phyloP scores from a whole-genome alignment of 495 filamentous ascomycete genomes.

The Staphylotrichum tortipilum region DNA sequence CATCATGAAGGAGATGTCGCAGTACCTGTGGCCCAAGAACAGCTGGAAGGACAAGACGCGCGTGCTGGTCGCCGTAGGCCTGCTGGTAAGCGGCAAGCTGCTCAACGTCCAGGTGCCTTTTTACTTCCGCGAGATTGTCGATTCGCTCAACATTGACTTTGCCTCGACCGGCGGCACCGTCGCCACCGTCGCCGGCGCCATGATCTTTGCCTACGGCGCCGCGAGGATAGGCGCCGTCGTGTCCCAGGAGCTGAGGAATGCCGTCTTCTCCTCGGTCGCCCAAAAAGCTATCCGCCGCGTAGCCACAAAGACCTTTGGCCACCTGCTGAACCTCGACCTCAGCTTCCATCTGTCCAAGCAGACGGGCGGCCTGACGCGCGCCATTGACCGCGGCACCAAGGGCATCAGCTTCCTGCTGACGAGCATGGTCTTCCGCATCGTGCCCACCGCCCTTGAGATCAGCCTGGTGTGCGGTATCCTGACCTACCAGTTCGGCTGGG shows the following conservation, averaged over 20 bases:
- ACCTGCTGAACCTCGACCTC: slow-evolving; percentile 79
- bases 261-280: slow-evolving; percentile 91
- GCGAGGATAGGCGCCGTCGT: slow-evolving; percentile 79
- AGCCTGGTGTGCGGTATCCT: slow-evolving; percentile 86
- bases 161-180: slow-evolving; percentile 73
- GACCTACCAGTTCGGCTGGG: slow-evolving; percentile 87
- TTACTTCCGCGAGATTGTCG: slow-evolving; percentile 96
- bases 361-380: slow-evolving; percentile 87
- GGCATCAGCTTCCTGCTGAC: slow-evolving; percentile 94
- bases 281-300: slow-evolving; percentile 93
- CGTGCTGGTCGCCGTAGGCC: slow-evolving; percentile 67
- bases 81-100: slow-evolving; percentile 86
- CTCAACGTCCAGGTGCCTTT: slow-evolving; percentile 97
- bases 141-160: slow-evolving; percentile 95
- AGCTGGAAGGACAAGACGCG: slow-evolving; percentile 73
- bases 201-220: slow-evolving; percentile 85
- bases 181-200: slow-evolving; percentile 76
- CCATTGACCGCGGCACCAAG: slow-evolving; percentile 94
- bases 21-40: slow-evolving; percentile 95
- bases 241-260: slow-evolving; percentile 88
- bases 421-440: slow-evolving; percentile 96
- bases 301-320: slow-evolving; percentile 84
- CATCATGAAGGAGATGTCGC: slow-evolving; percentile 95
- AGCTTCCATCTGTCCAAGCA: slow-evolving; percentile 91
- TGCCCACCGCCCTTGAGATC: slow-evolving; percentile 91